Evolutionary conservation across 352 stramenopile genomes (phyloP).

Genomic region (Phytopythium aichiense): DNA sequence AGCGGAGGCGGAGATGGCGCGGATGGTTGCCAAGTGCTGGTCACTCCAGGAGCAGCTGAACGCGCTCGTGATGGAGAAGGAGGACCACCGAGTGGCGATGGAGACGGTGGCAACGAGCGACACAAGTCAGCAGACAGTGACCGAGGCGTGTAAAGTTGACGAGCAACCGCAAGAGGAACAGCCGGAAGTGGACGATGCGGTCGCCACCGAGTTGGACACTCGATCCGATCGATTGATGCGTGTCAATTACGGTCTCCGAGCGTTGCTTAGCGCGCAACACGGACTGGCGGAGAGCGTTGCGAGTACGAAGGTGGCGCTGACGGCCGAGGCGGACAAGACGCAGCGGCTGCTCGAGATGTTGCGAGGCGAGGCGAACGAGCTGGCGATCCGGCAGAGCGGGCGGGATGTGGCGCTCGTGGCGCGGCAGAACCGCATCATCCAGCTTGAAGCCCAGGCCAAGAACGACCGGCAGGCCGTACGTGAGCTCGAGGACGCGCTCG

Average conservation of each 20-base stretch:
- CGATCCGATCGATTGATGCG: not conserved
- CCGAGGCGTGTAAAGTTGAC: not conserved
- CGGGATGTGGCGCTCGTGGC: conserved; percentile 39
- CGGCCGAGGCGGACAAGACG: conserved; percentile 28
- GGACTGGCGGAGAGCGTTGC: not conserved
- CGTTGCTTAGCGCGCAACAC: not conserved
- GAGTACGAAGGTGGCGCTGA: not conserved
- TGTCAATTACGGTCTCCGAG: not conserved
- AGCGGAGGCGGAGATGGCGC: conserved; percentile 5
- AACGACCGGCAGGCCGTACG: conserved; percentile 42
- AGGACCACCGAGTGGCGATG: conserved; percentile 9
- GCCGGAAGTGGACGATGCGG: not conserved
- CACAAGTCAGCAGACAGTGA: conserved; percentile 5
- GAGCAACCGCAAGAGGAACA: not conserved
- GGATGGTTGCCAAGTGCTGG: conserved; percentile 7
- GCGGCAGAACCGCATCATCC: conserved; percentile 47
- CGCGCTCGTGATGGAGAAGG: conserved; percentile 16
- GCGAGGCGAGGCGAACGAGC: conserved; percentile 38
- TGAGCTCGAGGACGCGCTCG: conserved; percentile 36
- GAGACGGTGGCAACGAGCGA: conserved; percentile 8
- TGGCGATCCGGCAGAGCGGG: conserved; percentile 43
- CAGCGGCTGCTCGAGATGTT: conserved; percentile 19
- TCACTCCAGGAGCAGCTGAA: conserved; percentile 18
- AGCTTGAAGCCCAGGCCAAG: conserved; percentile 51
- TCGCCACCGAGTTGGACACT: not conserved